phyloP scores from a whole-genome alignment of 495 filamentous ascomycete genomes.

The Chlorociboria aeruginascens region DNA sequence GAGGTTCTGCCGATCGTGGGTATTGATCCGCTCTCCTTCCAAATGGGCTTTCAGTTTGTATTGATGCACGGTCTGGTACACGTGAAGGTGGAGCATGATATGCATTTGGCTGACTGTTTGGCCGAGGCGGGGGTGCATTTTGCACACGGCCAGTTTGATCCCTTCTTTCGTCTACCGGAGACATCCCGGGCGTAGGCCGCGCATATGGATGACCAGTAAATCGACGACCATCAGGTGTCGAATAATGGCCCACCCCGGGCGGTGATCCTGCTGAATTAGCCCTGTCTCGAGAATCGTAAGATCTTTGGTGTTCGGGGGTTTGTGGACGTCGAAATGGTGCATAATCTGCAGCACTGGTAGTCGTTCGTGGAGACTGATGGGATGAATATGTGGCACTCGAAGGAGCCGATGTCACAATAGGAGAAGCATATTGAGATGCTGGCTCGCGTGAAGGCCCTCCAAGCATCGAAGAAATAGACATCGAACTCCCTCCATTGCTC shows the following conservation, averaged over 20 bases:
- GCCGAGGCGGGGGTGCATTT: conserved; percentile 31
- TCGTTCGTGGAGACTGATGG: conserved; percentile 42
- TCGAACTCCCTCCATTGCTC: conserved; percentile 51
- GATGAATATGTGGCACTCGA: conserved; percentile 29
- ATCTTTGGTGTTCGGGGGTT: conserved; percentile 54
- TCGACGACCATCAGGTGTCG: conserved; percentile 39
- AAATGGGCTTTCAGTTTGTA: conserved; percentile 13
- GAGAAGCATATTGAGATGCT: conserved; percentile 33
- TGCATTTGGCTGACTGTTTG: conserved; percentile 38
- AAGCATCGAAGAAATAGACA: conserved; percentile 95
- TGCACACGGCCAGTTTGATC: conserved; percentile 28
- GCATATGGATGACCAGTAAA: conserved; percentile 41
- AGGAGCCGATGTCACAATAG: conserved; percentile 33
- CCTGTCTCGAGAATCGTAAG: conserved; percentile 35
- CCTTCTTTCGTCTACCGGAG: conserved; percentile 20
- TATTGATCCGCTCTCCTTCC: conserved; percentile 8
- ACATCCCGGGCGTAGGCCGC: conserved; percentile 17
- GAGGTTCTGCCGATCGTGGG: conserved; percentile 5
- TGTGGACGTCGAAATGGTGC: conserved; percentile 53
- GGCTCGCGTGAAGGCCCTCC: conserved; percentile 47
- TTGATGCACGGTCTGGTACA: conserved; percentile 18
- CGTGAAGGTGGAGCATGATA: conserved; percentile 29
- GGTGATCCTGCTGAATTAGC: conserved; percentile 34
- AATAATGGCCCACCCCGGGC: conserved; percentile 27
- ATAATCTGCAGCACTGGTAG: conserved; percentile 38